These are phyloP conservation scores for Kandelia obovata DNA, from an alignment of 345 rosid species.

Conservation along the genomic window DNA sequence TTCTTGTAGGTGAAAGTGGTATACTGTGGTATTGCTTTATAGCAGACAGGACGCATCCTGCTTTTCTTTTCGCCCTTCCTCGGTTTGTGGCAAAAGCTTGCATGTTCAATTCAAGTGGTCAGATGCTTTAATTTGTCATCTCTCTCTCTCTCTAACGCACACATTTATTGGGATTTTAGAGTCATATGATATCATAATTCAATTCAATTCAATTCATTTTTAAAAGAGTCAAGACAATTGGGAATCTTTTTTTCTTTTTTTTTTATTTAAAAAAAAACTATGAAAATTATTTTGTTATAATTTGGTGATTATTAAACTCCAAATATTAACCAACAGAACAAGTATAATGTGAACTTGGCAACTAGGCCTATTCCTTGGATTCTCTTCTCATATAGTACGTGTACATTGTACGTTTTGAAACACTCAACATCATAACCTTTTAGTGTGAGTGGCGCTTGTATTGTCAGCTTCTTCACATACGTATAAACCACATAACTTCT, in stretches of 20 bases:
- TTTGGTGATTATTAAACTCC: too few species aligned
- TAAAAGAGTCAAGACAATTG: too few species aligned
- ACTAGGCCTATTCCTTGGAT: too few species aligned
- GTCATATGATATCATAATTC: too few species aligned
- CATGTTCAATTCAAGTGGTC: not conserved
- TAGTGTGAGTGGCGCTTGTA: constrained; percentile 14
- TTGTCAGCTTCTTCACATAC: constrained; percentile 17
- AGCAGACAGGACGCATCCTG: constrained; percentile 31
- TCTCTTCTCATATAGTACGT: too few species aligned
- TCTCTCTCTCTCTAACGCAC: not conserved
- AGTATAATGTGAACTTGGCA: too few species aligned
- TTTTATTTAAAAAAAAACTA: too few species aligned
- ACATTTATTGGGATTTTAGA: too few species aligned
- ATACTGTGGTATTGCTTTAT: constrained; percentile 24
- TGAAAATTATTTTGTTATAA: too few species aligned
- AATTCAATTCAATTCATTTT: too few species aligned
- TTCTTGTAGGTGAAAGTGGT: constrained; percentile 11
- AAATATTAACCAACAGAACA: too few species aligned
- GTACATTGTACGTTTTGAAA: not conserved
- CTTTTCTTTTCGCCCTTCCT: constrained; percentile 18
- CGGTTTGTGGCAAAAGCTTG: constrained; percentile 20
- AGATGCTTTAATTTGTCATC: not conserved
- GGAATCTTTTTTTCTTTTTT: too few species aligned
- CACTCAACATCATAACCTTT: constrained; percentile 32
- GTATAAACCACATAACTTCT: constrained; percentile 19